Evolutionary conservation across 108 stramenopile genomes (phyloP).

Genomic region (Fistulifera solaris): DNA sequence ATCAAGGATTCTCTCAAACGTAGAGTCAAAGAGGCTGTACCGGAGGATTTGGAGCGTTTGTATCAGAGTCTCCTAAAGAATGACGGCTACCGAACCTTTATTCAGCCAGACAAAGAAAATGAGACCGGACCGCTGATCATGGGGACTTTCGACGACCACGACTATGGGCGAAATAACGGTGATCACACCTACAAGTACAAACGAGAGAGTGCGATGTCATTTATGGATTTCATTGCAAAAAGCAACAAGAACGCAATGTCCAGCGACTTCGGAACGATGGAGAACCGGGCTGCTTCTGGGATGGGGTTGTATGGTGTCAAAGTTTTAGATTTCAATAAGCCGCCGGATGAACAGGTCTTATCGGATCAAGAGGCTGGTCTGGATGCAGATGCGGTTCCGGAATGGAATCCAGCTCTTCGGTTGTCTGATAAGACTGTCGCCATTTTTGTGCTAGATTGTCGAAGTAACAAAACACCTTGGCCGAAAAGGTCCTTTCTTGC

Average conservation of each 20-base stretch:
- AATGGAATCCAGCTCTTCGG: constrained; percentile 15
- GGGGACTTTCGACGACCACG: constrained; percentile 83
- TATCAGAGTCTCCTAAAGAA: constrained; percentile 39
- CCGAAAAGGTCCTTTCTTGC: neutral
- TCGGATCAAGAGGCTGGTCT: constrained; percentile 58
- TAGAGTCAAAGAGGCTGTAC: constrained; percentile 19
- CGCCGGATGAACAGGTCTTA: constrained; percentile 9
- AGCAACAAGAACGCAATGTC: neutral
- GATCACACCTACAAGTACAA: constrained; percentile 42
- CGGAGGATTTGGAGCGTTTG: constrained; percentile 22
- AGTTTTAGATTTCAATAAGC: constrained; percentile 60
- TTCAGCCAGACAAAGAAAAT: constrained; percentile 21
- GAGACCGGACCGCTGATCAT: constrained; percentile 22
- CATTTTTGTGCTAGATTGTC: constrained; percentile 47
- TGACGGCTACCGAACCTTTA: constrained; percentile 42
- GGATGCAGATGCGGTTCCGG: constrained; percentile 40
- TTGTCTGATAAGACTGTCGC: constrained; percentile 24
- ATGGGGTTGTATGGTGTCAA: constrained; percentile 74
- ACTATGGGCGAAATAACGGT: constrained; percentile 73
- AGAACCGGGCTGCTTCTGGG: constrained; percentile 34
- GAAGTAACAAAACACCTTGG: constrained; percentile 56
- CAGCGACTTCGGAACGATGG: constrained; percentile 16
- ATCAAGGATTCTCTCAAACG: constrained; percentile 10
- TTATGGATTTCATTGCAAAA: constrained; percentile 44
- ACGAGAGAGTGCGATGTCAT: constrained; percentile 30